Conservation (phyloP, 768 basidiomycete species). For the Psilocybe sp. region DNA sequence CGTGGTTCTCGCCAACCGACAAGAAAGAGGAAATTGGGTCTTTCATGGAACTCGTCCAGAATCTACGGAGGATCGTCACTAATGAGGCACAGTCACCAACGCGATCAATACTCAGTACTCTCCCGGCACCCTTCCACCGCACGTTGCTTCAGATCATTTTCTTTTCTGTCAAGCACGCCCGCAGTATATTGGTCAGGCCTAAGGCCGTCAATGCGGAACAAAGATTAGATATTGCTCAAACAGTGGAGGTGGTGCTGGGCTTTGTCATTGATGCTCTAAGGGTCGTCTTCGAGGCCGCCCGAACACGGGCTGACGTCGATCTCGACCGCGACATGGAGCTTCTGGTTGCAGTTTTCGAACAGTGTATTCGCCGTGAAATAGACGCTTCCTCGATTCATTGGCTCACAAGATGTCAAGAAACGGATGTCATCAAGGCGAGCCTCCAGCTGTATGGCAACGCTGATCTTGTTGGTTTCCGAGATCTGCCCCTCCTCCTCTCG, state of each 20-base stretch:
- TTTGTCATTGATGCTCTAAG: constrained; percentile 69
- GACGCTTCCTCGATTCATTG: constrained; percentile 69
- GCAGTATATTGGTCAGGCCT: constrained; percentile 44
- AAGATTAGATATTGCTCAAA: constrained; percentile 53
- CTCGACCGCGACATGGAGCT: constrained; percentile 81
- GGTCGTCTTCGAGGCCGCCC: constrained; percentile 63
- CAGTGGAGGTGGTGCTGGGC: constrained; percentile 59
- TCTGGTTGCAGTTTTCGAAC: constrained; percentile 79
- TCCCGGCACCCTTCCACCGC: constrained; percentile 73
- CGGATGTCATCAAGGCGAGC: constrained; percentile 72
- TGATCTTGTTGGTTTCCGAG: constrained; percentile 69
- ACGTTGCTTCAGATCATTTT: constrained; percentile 77
- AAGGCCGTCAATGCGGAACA: constrained; percentile 59
- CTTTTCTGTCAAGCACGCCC: constrained; percentile 67
- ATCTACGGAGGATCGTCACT: constrained; percentile 61
- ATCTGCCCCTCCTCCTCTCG: constrained; percentile 57
- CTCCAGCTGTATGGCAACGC: constrained; percentile 68
- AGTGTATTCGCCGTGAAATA: constrained; percentile 68
- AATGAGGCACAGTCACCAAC: constrained; percentile 76
- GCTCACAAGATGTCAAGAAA: constrained; percentile 79
- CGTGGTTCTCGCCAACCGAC: constrained; percentile 67
- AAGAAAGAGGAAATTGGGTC: constrained; percentile 50
- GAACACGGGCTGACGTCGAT: constrained; percentile 53
- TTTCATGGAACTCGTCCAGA: constrained; percentile 61
- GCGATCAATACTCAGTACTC: constrained; percentile 64